phyloP scores from a whole-genome alignment of 768 basidiomycete species.

The Sistotremastrum suecicum region DNA sequence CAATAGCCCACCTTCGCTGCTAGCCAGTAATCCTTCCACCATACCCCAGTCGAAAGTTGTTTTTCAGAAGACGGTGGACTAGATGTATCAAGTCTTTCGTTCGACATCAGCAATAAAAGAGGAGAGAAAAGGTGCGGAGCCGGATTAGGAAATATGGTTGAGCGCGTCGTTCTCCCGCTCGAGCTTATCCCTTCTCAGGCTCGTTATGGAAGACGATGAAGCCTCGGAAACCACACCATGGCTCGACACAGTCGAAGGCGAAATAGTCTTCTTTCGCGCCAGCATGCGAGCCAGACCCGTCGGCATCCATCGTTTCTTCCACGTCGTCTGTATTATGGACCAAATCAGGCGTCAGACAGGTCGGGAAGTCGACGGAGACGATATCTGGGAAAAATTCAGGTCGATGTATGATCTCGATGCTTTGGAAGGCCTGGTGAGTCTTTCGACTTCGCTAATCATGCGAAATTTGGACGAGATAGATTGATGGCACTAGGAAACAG shows the following conservation, averaged over 20 bases:
- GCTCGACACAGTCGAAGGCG: constrained; percentile 64
- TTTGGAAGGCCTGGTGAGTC: constrained; percentile 53
- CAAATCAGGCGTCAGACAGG: constrained; percentile 62
- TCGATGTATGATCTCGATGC: constrained; percentile 63
- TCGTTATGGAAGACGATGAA: no score
- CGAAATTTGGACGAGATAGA: neutral
- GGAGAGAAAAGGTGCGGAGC: no score
- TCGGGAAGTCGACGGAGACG: constrained; percentile 39
- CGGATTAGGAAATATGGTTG: no score
- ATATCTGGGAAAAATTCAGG: constrained; percentile 63
- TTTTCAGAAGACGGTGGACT: no score
- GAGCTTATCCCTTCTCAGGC: no score
- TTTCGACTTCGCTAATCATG: constrained; percentile 7
- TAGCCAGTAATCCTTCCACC: no score
- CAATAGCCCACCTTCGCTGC: no score
- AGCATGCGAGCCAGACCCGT: constrained; percentile 72
- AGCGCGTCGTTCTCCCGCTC: no score
- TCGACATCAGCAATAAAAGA: no score
- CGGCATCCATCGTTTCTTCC: constrained; percentile 73
- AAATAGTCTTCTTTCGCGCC: constrained; percentile 75
- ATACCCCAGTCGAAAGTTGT: no score
- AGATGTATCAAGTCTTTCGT: no score
- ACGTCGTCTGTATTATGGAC: constrained; percentile 60
- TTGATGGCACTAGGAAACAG: constrained; percentile 23
- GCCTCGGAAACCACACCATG: constrained; percentile 18